phyloP scores from a whole-genome alignment of 2,329 filamentous ascomycete species.

The Moelleriella libera region DNA sequence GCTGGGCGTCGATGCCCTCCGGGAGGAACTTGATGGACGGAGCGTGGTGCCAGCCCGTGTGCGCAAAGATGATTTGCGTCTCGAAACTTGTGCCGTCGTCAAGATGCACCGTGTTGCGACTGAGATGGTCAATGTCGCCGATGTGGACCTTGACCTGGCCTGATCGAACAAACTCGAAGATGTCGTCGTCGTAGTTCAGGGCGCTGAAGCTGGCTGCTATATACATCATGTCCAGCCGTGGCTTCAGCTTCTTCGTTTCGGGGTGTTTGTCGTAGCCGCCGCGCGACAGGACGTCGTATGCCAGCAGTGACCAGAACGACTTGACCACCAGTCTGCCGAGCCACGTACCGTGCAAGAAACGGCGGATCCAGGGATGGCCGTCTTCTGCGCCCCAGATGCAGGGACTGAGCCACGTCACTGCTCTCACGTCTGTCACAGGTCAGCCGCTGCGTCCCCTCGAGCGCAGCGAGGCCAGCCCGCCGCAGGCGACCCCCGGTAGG shows the following conservation, averaged over 20 bases:
- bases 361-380: conserved; percentile 38
- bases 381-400: conserved; percentile 56
- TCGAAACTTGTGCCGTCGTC: conserved; percentile 30
- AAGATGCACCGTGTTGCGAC: conserved; percentile 31
- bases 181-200: conserved; percentile 42
- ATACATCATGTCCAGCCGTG: conserved; percentile 36
- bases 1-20: conserved; percentile 26
- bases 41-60: conserved; percentile 43
- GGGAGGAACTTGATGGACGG: conserved; percentile 38
- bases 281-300: conserved; percentile 36
- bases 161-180: conserved; percentile 39
- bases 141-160: conserved; percentile 38
- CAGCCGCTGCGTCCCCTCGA: neutral
- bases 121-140: conserved; percentile 33
- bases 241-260: conserved; percentile 37
- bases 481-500: too few species aligned
- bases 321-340: conserved; percentile 34
- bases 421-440: conserved; percentile 32
- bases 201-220: conserved; percentile 41
- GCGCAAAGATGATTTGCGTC: conserved; percentile 37
- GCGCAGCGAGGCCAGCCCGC: too few species aligned
- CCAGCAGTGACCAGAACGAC: conserved; percentile 43
- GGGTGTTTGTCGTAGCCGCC: conserved; percentile 41
- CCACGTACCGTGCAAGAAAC: conserved; percentile 44
- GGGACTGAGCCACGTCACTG: conserved; percentile 61